Evolutionary conservation across 2,329 filamentous ascomycete species (phyloP).

Genomic region (Neonectria magnoliae): DNA sequence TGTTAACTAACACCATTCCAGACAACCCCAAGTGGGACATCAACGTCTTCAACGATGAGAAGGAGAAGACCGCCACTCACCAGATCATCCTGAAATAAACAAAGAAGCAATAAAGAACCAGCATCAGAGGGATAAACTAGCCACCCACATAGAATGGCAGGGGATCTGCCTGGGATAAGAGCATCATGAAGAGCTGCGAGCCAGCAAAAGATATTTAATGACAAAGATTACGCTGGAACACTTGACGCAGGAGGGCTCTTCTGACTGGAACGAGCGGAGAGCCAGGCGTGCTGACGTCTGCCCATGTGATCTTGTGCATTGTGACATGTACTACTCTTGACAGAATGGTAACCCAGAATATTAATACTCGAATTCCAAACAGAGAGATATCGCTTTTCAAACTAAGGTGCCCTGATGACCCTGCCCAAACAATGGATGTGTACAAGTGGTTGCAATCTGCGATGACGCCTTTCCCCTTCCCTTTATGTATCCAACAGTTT

Average conservation of each 20-base stretch:
- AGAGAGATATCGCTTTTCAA: conserved; percentile 8
- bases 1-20: conserved; percentile 33
- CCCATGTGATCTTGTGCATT: background rate
- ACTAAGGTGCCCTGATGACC: background rate
- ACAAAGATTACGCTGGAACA: conserved; percentile 2
- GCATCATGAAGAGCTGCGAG: background rate
- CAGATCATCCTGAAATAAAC: conserved; percentile 54
- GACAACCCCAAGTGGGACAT: conserved; percentile 66
- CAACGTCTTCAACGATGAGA: conserved; percentile 64
- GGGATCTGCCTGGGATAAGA: conserved; percentile 9
- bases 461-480: conserved; percentile 10
- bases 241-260: background rate
- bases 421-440: conserved; percentile 1
- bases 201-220: conserved; percentile 27
- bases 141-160: conserved; percentile 28
- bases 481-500: background rate
- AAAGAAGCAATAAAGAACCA: background rate
- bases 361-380: background rate
- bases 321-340: background rate
- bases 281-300: background rate
- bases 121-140: background rate
- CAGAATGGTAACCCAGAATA: background rate
- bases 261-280: background rate
- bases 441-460: conserved; percentile 22
- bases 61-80: conserved; percentile 60